phyloP scores from a whole-genome alignment of 2,329 filamentous ascomycete species.

The Fusarium aywerte region DNA sequence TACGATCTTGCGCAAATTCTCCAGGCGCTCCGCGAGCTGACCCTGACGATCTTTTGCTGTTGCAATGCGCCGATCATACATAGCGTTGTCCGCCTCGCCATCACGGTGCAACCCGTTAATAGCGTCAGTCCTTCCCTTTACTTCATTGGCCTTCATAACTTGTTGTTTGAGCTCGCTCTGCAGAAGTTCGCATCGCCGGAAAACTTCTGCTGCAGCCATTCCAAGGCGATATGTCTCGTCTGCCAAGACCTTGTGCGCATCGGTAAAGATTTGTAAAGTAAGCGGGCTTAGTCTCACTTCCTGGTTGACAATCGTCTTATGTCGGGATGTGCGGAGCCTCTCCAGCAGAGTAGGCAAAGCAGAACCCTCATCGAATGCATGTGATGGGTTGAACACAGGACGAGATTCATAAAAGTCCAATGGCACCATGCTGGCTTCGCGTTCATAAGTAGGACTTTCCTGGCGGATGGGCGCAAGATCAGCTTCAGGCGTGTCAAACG shows the following conservation, averaged over 20 bases:
- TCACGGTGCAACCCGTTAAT: slow-evolving; percentile 63
- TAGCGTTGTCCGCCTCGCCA: slow-evolving; percentile 64
- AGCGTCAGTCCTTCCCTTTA: slow-evolving; percentile 73
- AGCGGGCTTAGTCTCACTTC: slow-evolving; percentile 76
- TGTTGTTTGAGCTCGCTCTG: slow-evolving; percentile 75
- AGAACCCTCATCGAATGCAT: slow-evolving; percentile 67
- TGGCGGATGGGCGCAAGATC: slow-evolving; percentile 58
- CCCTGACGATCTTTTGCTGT: slow-evolving; percentile 66
- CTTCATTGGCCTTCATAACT: slow-evolving; percentile 71
- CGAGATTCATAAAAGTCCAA: slow-evolving; percentile 70
- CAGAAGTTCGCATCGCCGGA: slow-evolving; percentile 74
- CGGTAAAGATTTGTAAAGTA: slow-evolving; percentile 76
- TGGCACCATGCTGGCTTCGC: slow-evolving; percentile 57
- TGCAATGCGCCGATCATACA: slow-evolving; percentile 68
- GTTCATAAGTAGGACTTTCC: slow-evolving; percentile 57
- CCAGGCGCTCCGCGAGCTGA: slow-evolving; percentile 67
- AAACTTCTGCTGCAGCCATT: slow-evolving; percentile 76
- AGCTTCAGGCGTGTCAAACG: slow-evolving; percentile 68
- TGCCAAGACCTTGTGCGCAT: slow-evolving; percentile 76
- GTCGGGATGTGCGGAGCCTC: slow-evolving; percentile 66
- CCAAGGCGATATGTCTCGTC: slow-evolving; percentile 76
- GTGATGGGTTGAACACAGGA: slow-evolving; percentile 72
- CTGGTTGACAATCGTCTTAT: slow-evolving; percentile 71
- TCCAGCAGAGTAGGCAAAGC: slow-evolving; percentile 67
- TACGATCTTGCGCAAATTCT: slow-evolving; percentile 62